Percentiles rank a stretch among this genome's conserved stretches.
phyloP scores from a whole-genome alignment of 1,284 basidiomycete genomes.

The Xerocomus amazonicus region DNA sequence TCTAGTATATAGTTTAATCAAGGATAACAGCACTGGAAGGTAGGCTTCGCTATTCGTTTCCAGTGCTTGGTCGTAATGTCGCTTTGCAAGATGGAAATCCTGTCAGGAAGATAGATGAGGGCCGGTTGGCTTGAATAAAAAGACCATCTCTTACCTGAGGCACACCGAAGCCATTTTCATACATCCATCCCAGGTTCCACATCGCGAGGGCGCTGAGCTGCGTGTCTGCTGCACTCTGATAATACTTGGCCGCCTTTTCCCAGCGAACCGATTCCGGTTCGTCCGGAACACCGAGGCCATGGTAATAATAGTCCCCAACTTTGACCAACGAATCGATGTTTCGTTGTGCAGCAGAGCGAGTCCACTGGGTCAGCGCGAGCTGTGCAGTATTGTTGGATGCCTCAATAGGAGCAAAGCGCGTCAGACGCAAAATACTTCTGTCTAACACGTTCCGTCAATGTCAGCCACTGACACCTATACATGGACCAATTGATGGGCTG shows the following conservation, averaged over 20 bases:
- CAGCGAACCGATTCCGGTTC: conserved; percentile 59
- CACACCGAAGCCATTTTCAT: conserved; percentile 93
- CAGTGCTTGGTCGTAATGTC: conserved; percentile 89
- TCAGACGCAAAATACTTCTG: conserved; percentile 66
- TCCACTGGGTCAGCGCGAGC: conserved; percentile 90
- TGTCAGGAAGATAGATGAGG: conserved; percentile 28
- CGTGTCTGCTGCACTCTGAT: conserved; percentile 90
- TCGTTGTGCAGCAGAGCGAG: conserved; percentile 87
- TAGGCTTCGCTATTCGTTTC: conserved; percentile 88
- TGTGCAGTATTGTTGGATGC: conserved; percentile 77
- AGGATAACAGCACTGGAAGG: conserved; percentile 79
- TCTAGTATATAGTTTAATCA: conserved; percentile 81
- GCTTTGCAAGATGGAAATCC: conserved; percentile 97
- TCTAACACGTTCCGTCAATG: conserved; percentile 42
- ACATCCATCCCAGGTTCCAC: conserved; percentile 99
- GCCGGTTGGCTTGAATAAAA: background rate
- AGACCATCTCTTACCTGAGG: conserved; percentile 53
- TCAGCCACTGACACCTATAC: background rate
- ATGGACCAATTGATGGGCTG: conserved; percentile 16
- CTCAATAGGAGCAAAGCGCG: conserved; percentile 62
- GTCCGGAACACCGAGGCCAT: conserved; percentile 73
- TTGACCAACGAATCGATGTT: conserved; percentile 96
- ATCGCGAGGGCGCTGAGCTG: conserved; percentile 90
- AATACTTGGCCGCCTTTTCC: conserved; percentile 90
- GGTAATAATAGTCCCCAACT: conserved; percentile 95